Base-by-base conservation (phyloP, 2,329 filamentous ascomycete genomes). In the Colletotrichum graminicola region DNA sequence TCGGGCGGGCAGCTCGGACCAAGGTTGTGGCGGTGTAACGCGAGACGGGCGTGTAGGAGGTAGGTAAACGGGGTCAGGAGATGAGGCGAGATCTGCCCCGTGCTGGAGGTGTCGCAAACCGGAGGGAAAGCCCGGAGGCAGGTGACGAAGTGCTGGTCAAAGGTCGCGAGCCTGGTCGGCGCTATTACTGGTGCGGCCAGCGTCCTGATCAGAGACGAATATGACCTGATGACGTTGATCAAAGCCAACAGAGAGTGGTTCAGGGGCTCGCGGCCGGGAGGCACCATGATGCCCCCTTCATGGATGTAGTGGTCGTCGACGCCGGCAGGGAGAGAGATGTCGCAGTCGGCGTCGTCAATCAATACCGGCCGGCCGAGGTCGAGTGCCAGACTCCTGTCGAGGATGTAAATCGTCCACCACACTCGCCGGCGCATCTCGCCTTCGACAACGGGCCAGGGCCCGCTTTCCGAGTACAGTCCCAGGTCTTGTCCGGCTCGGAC, bases 341-440 rank as follows among this genome's bases (percentile, higher is more conserved):
- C 94, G 83, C 94, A 97, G 80, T 98, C 95, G 41, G 90, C 88
- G 76, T 98, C 95, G 77, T 95, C 88, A 77, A 98, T 97, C 74
- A 95, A 82, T 67, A 93, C 89, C 0, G 95, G 94, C 62, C 92
- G 90, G 11, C 94, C 93, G 43, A 94, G 86, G 78, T 97, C 95
- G 16, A 97, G 84, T 0, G 94, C 91, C 61, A 97, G 84, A 34
- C 93, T 88, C 73, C 94, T 90, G 82, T 99, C 96, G 83, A 95
- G 90, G 55, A 94, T 90, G 81, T 98, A 98, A 67, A 97, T 89
- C 18, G 93, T 90, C 94, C 96, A 99, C 95, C 95, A 99, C 2
- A 96, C 89, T 66, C 95, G 88, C 72, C 93, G 90, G 66, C 95
- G 90, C 90, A 95, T 94, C 80, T 98, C 95, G 14, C 89, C 89